A percentile compares a stretch with the other conserved stretches of the same genome.
Conservation (phyloP, 2,329 filamentous ascomycete species). For the Hymenoscyphus fraxineus region DNA sequence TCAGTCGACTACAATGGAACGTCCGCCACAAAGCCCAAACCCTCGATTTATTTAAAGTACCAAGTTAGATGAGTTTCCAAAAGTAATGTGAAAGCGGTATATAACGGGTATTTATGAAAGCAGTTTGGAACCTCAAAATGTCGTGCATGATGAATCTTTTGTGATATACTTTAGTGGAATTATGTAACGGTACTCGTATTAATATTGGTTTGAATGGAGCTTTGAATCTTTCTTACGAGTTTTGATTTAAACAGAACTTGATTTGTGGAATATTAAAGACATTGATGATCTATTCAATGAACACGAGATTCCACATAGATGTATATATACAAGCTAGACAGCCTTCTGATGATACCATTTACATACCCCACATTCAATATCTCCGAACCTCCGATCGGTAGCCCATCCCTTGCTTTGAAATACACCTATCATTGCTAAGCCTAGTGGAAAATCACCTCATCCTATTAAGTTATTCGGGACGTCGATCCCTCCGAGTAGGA, state of each 20-base stretch:
- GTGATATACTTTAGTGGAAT: too few species aligned
- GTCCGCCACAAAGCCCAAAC: constrained; percentile 40
- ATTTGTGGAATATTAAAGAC: too few species aligned
- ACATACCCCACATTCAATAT: not conserved
- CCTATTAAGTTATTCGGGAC: not conserved
- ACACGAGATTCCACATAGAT: too few species aligned
- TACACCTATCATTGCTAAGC: not conserved
- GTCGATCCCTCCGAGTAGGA: not conserved
- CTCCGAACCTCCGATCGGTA: not conserved
- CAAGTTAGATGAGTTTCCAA: constrained; percentile 6
- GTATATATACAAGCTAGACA: too few species aligned
- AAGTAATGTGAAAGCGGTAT: not conserved
- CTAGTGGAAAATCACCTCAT: not conserved
- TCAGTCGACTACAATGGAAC: constrained; percentile 37
- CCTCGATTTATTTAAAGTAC: constrained; percentile 38
- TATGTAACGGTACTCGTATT: too few species aligned
- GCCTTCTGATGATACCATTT: not conserved
- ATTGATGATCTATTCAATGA: too few species aligned
- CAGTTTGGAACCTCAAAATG: not conserved
- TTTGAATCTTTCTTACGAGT: too few species aligned
- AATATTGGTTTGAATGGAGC: too few species aligned
- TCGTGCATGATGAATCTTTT: too few species aligned
- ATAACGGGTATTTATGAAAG: not conserved
- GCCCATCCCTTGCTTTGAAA: not conserved
- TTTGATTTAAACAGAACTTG: too few species aligned